Evolutionary conservation across 331 rosid genomes (phyloP).

Genomic region (Acacia concinna): DNA sequence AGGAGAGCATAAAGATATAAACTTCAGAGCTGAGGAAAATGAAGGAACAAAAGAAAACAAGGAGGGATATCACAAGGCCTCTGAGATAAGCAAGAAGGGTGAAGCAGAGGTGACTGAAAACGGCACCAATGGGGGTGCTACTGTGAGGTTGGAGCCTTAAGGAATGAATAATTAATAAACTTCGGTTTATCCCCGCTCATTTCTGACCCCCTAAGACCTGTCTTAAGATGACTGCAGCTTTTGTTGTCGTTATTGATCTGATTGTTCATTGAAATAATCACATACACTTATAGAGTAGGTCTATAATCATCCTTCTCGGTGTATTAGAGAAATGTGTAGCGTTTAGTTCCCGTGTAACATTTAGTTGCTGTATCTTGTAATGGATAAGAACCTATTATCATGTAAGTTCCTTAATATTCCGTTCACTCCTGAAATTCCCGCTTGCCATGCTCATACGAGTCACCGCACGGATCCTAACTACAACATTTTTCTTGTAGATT

Average conservation of each 20-base stretch:
- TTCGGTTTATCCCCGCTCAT: slow-evolving; percentile 39
- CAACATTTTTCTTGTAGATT: not conserved
- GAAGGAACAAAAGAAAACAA: slow-evolving; percentile 43
- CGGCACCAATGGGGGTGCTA: slow-evolving; percentile 45
- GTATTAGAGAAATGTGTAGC: slow-evolving; percentile 36
- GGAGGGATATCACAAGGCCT: slow-evolving; percentile 41
- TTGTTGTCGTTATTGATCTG: slow-evolving; percentile 58
- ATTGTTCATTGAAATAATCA: slow-evolving; percentile 61
- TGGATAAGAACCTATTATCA: slow-evolving; percentile 35
- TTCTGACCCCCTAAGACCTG: slow-evolving; percentile 58
- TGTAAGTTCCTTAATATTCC: slow-evolving; percentile 37
- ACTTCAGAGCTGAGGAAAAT: slow-evolving; percentile 39
- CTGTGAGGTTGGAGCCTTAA: slow-evolving; percentile 41
- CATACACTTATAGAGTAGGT: slow-evolving; percentile 62
- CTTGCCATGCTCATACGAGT: not conserved
- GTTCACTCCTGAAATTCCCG: slow-evolving; percentile 12
- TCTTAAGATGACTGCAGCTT: slow-evolving; percentile 52
- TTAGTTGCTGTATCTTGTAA: not conserved
- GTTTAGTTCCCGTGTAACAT: not conserved
- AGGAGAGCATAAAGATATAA: slow-evolving; percentile 48
- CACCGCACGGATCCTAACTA: not conserved
- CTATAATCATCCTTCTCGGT: slow-evolving; percentile 48
- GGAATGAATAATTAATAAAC: slow-evolving; percentile 34
- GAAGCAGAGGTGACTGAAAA: slow-evolving; percentile 54
- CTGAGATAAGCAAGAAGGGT: slow-evolving; percentile 46